phyloP scores from a whole-genome alignment of 1,284 basidiomycete genomes.

The Cryptococcus depauperatus region DNA sequence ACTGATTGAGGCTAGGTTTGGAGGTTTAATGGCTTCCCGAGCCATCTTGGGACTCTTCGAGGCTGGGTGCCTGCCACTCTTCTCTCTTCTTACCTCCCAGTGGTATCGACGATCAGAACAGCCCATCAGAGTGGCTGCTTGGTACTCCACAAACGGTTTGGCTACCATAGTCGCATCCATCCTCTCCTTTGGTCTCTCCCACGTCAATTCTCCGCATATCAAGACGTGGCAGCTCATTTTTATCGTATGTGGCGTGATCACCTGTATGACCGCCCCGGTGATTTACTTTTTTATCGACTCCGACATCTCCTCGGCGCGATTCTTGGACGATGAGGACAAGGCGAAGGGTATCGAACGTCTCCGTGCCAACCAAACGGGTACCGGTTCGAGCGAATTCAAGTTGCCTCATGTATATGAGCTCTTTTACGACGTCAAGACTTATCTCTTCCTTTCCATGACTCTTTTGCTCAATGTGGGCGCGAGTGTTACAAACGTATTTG shows the following conservation, averaged over 20 bases:
- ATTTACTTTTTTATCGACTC: slow-evolving; percentile 38
- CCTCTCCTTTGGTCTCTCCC: slow-evolving; percentile 34
- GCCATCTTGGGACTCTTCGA: slow-evolving; percentile 45
- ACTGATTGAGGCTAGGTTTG: slow-evolving; percentile 15
- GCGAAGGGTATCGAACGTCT: slow-evolving; percentile 44
- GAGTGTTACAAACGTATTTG: slow-evolving; percentile 32
- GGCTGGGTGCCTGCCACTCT: slow-evolving; percentile 42
- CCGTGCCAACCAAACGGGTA: slow-evolving; percentile 44
- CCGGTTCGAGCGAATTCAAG: slow-evolving; percentile 39
- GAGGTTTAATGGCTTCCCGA: slow-evolving; percentile 31
- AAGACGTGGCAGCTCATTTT: slow-evolving; percentile 43
- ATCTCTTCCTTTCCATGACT: slow-evolving; percentile 38
- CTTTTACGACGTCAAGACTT: slow-evolving; percentile 40
- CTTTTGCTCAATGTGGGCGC: slow-evolving; percentile 33
- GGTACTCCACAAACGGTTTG: slow-evolving; percentile 44
- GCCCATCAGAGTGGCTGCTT: slow-evolving; percentile 37
- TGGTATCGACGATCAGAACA: slow-evolving; percentile 46
- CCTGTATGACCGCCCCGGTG: slow-evolving; percentile 38
- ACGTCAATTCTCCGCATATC: slow-evolving; percentile 29
- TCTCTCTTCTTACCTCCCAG: slow-evolving; percentile 43
- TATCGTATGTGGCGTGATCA: slow-evolving; percentile 27
- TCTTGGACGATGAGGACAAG: slow-evolving; percentile 41
- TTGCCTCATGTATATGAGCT: slow-evolving; percentile 41
- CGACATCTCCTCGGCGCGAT: slow-evolving; percentile 38
- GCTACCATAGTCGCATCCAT: slow-evolving; percentile 39